phyloP scores from a whole-genome alignment of 1,284 basidiomycete genomes.

The Limonomyces culmigenus region DNA sequence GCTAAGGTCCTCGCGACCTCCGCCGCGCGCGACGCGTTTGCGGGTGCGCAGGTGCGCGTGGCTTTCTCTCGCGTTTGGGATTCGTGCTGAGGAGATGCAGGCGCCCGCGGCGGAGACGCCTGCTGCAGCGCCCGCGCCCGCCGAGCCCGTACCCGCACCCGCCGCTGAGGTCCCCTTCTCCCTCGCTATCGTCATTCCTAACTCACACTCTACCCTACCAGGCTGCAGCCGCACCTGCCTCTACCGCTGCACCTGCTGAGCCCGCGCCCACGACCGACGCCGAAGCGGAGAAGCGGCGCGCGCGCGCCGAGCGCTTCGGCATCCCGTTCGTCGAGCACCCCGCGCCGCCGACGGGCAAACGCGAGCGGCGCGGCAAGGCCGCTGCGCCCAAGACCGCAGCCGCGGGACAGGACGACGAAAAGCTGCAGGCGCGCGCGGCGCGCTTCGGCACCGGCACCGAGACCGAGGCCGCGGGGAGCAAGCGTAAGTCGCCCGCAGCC shows the following conservation, averaged over 20 bases:
- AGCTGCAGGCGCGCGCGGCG: constrained; percentile 28
- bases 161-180: neutral
- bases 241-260: neutral
- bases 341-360: constrained; percentile 6
- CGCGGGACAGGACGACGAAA: constrained; percentile 24
- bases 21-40: constrained; percentile 31
- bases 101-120: too few species aligned
- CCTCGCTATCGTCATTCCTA: neutral
- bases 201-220: constrained; percentile 1
- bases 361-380: neutral
- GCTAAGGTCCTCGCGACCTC: constrained; percentile 35
- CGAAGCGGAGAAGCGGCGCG: constrained; percentile 39
- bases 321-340: constrained; percentile 37
- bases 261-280: constrained; percentile 20
- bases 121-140: neutral
- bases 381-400: neutral
- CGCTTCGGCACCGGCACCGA: constrained; percentile 27
- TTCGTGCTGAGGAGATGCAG: too few species aligned
- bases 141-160: neutral
- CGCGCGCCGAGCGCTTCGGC: constrained; percentile 51
- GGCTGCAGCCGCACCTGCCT: constrained; percentile 2
- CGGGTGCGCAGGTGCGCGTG: constrained; percentile 9
- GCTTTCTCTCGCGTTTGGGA: too few species aligned
- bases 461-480: constrained; percentile 5
- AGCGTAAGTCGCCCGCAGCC: constrained; percentile 2